Evolutionary conservation across 2,329 filamentous ascomycete species (phyloP), one percentile per base, ranked within the genome.

Genomic region (Alternaria sp.): DNA sequence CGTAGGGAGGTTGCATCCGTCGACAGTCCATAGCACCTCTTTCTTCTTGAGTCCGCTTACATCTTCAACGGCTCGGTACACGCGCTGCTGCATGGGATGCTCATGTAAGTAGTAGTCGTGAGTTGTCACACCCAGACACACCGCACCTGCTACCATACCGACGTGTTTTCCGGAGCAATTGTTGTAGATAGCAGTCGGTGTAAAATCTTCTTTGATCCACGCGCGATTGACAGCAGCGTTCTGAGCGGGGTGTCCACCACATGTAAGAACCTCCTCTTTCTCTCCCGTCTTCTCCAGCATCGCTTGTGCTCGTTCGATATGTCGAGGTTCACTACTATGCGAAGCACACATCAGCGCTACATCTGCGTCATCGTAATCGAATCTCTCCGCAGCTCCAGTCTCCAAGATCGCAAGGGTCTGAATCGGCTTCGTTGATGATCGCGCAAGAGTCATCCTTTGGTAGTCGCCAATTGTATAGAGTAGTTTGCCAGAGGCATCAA

Each of bases 101-200:
- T n/a, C 40, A 21, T 26, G 23, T 13, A 28, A 4, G 5, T 26
- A 28, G 26, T 56, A 56, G n/a, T 28, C 32, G 36, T 56, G 23
- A 21, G 53, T 3, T 7, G 32, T 21, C 3, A 71, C 78, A 1
- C 77, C 80, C 0, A 85, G 54, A 0, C 79, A 77, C 26, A 72
- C 76, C 0, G 83, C 76, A 1, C 79, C 84, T 1, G 80, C 83
- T 21, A 85, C 67, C 82, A 85, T 85, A 1, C 81, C 83, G 4
- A 75, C 80, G 65, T 85, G 83, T 44, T 85, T 85, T 1, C 83
- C 84, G 0, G 83, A 85, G 63, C 83, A 85, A 61, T 85, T 84
- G 55, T 81, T 85, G 52, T 75, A 79, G 0, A 84, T 69, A 0
- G 73, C 72, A 0, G 79, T 81, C 0, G 83, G 83, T 0, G 60